A percentile compares a stretch with the other conserved stretches of the same genome.
Evolutionary conservation across 2,329 filamentous ascomycete species (phyloP).

Genomic region (Xylaria digitata): DNA sequence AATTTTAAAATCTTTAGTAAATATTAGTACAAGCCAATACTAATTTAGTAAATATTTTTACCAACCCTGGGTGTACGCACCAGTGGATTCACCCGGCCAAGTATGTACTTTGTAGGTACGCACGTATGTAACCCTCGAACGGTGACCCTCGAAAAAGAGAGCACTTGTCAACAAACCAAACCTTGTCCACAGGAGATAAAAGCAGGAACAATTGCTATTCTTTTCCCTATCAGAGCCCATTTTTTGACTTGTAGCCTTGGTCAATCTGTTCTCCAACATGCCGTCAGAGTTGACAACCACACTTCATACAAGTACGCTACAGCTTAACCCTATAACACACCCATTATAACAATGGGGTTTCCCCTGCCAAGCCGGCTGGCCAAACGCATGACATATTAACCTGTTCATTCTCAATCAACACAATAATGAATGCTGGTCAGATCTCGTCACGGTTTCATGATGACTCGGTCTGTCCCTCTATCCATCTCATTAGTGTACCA

Average conservation of each 20-base stretch:
- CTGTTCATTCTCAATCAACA: neutral
- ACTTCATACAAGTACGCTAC: neutral
- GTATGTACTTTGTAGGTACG: too few relatives aligned
- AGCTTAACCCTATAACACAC: too few relatives aligned
- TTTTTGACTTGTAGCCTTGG: slow-evolving; percentile 1
- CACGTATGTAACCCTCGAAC: too few relatives aligned
- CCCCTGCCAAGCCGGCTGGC: slow-evolving; percentile 21
- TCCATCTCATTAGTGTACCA: slow-evolving; percentile 11
- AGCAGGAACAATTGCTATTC: neutral
- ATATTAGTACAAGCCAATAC: too few relatives aligned
- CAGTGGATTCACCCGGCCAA: too few relatives aligned
- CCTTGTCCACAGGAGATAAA: slow-evolving; percentile 17
- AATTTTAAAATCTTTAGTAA: too few relatives aligned
- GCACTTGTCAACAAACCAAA: slow-evolving; percentile 6
- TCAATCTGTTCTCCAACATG: slow-evolving; percentile 11
- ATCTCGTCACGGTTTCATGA: slow-evolving; percentile 14
- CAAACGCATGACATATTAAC: slow-evolving; percentile 1
- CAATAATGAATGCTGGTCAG: neutral
- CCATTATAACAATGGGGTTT: neutral
- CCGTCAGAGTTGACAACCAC: slow-evolving; percentile 1
- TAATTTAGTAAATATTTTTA: too few relatives aligned
- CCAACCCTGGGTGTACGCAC: too few relatives aligned
- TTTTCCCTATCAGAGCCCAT: neutral
- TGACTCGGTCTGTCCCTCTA: slow-evolving; percentile 9
- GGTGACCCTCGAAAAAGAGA: too few relatives aligned